Evolutionary conservation across 805 yeast species (phyloP), one percentile per base, ranked within the genome.

Genomic region (Torulaspora maleeae): DNA sequence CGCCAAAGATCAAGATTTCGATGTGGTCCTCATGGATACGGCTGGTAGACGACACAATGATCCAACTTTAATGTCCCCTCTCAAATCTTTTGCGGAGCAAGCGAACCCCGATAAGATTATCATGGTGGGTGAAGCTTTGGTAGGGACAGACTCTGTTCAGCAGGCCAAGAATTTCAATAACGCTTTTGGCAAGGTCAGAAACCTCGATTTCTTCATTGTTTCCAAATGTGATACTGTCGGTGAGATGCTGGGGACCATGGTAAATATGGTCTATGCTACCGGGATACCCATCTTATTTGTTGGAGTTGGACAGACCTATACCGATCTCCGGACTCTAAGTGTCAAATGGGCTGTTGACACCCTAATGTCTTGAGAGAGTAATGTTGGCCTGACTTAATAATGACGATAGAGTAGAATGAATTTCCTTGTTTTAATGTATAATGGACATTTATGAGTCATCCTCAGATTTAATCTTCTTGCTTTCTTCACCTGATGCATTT

Each of bases 121-220:
- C 60, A 93, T 93, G 98, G 99, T 91, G 15, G 98, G 97, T 34
- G 99, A 91, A 67, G 99, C 99, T 0, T 72, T 91, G 30, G 98
- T 91, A 1, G 99, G 99, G 13, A 90, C 98, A 0, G 99, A 91
- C 63, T 87, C 97, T 1, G 97, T 93, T 3, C 85, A 85, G 65
- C 99, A 91, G 65, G 98, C 98, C 0, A 79, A 79, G 42, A 90
- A 93, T 63, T 91, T 91, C 71, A 90, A 91, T 62, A 79, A 81
- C 55, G 96, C 97, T 0, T 91, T 93, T 68, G 98, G 98, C 16
- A 81, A 82, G 45, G 77, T 75, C 30, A 72, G 98, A 44, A 75
- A 78, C 33, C 70, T 91, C 36, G 97, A 93, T 65, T 93, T 90
- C 62, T 93, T 91, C 69, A 83, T 91, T 48, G 83, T 91, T 30